These are phyloP conservation scores for Moesziomyces sp. DNA, from an alignment of 1,284 basidiomycete species.

Conservation along the genomic window DNA sequence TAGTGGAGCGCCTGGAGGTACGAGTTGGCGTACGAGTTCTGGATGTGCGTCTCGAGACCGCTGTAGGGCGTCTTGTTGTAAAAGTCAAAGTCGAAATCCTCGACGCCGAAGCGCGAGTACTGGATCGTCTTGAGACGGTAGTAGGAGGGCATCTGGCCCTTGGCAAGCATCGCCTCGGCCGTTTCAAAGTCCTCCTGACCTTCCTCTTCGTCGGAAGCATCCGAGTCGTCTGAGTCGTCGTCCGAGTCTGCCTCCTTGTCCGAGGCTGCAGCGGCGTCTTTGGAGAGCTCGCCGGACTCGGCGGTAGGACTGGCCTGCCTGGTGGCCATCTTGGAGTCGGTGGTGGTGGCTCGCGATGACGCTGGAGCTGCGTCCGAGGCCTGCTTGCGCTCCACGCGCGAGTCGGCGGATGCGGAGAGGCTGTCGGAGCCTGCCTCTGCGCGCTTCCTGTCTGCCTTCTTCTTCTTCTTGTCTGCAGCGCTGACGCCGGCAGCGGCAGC, in stretches of 20 bases:
- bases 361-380: conserved; percentile 4
- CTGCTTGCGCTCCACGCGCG: conserved; percentile 9
- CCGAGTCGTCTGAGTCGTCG: conserved; percentile 21
- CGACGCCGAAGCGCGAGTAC: conserved; percentile 98
- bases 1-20: conserved; percentile 91
- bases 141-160: conserved; percentile 75
- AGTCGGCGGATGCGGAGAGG: conserved; percentile 19
- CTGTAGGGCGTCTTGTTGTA: conserved; percentile 77
- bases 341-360: neutral
- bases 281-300: neutral
- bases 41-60: conserved; percentile 95
- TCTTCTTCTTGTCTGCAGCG: conserved; percentile 39
- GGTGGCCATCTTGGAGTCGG: conserved; percentile 8
- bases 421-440: conserved; percentile 29
- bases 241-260: conserved; percentile 7
- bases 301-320: conserved; percentile 11
- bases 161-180: conserved; percentile 34
- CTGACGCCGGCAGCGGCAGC: conserved; percentile 34
- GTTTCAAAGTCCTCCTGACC: conserved; percentile 45
- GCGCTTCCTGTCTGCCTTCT: conserved; percentile 33
- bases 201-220: conserved; percentile 46
- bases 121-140: conserved; percentile 96
- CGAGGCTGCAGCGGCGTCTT: neutral
- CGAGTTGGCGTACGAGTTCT: conserved; percentile 96
- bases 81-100: conserved; percentile 93